Evolutionary conservation across 1,139 yeast genomes (phyloP).

Genomic region (Scheffersomyces quercinus): DNA sequence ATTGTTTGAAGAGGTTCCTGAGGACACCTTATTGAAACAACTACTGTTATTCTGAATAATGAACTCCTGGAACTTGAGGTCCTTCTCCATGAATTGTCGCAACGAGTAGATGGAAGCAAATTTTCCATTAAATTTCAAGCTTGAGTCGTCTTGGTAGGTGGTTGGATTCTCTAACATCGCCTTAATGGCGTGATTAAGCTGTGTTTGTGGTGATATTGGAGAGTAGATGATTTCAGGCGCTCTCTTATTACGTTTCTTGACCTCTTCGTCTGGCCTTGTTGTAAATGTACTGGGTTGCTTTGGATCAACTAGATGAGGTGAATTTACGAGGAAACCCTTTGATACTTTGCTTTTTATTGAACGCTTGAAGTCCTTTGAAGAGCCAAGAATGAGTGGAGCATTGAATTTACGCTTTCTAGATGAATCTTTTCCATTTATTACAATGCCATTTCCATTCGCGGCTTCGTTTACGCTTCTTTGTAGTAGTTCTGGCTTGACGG

Average conservation of each 20-base stretch:
- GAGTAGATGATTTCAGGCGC: constrained; percentile 17
- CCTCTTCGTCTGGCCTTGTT: constrained; percentile 8
- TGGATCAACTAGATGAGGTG: constrained; percentile 37
- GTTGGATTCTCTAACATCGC: constrained; percentile 18
- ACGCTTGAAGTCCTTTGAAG: constrained; percentile 46
- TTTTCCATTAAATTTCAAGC: constrained; percentile 26
- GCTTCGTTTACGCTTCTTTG: not conserved
- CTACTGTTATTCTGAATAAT: constrained; percentile 22
- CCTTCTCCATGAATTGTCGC: constrained; percentile 55
- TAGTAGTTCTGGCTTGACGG: constrained; percentile 1
- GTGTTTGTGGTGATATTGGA: constrained; percentile 29
- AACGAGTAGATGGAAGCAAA: constrained; percentile 48
- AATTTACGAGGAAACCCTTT: constrained; percentile 52
- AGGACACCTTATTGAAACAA: constrained; percentile 15
- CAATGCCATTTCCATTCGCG: not conserved
- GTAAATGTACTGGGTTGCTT: constrained; percentile 28
- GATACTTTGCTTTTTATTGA: constrained; percentile 43
- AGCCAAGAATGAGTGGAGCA: constrained; percentile 43
- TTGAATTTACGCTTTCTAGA: not conserved
- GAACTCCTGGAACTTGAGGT: constrained; percentile 41
- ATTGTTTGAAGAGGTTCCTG: constrained; percentile 1
- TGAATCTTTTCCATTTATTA: constrained; percentile 7
- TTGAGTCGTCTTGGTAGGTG: constrained; percentile 28
- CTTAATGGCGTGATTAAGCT: constrained; percentile 26
- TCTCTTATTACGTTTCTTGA: constrained; percentile 17